Evolutionary conservation across 2,329 filamentous ascomycete genomes (phyloP).

Genomic region (Cordyceps cicadae): DNA sequence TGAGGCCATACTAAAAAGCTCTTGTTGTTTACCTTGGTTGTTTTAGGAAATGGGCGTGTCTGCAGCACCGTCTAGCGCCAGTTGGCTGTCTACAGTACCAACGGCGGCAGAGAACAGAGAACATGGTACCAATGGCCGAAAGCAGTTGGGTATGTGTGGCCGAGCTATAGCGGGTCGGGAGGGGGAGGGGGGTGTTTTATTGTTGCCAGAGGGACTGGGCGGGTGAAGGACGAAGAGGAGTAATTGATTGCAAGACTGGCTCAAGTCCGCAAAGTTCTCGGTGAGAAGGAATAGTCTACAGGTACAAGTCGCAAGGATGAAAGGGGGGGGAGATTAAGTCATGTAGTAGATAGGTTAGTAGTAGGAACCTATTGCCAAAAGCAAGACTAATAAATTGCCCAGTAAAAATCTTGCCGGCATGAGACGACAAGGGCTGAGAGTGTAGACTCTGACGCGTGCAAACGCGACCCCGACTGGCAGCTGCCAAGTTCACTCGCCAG

Average conservation of each 20-base stretch:
- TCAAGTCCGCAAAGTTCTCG: too few species aligned
- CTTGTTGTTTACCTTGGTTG: constrained; percentile 10
- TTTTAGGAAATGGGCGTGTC: constrained; percentile 11
- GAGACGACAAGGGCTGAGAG: not conserved
- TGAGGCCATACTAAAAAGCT: not conserved
- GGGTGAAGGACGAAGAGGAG: not conserved
- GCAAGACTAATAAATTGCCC: not conserved
- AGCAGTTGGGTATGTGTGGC: not conserved
- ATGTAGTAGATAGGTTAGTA: too few species aligned
- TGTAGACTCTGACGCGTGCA: not conserved
- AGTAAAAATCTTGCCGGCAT: not conserved
- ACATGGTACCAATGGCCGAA: not conserved
- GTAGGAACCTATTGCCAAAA: too few species aligned
- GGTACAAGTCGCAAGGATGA: too few species aligned
- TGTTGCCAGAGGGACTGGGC: not conserved
- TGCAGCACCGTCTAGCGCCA: not conserved
- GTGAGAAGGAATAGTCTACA: too few species aligned
- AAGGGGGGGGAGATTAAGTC: too few species aligned
- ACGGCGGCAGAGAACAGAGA: not conserved
- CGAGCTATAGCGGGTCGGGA: not conserved
- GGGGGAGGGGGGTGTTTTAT: not conserved
- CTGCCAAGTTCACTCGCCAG: not conserved
- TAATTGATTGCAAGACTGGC: not conserved
- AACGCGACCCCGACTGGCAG: not conserved
- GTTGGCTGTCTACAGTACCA: not conserved